Conservation (phyloP, 768 basidiomycete genomes). For the Coprinopsis marcescibilis region DNA sequence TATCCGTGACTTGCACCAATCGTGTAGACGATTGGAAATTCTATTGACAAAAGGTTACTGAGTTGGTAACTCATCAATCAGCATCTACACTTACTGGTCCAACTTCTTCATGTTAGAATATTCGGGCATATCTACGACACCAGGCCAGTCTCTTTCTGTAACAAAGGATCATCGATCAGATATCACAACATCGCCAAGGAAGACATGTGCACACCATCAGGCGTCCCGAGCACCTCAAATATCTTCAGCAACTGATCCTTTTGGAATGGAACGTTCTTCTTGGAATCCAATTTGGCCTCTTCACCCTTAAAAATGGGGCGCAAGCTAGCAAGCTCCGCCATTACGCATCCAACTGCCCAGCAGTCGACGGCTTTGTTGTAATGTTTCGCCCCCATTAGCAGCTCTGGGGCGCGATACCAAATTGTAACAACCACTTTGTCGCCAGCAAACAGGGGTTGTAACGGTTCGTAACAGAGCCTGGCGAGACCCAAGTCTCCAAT, state of each 20-base stretch:
- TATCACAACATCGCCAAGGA: neutral
- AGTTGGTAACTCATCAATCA: neutral
- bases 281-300: conserved; percentile 94
- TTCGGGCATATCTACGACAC: conserved; percentile 81
- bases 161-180: conserved; percentile 5
- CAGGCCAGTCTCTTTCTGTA: conserved; percentile 84
- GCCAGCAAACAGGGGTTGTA: conserved; percentile 86
- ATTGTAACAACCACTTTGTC: conserved; percentile 99
- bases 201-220: conserved; percentile 53
- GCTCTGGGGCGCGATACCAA: conserved; percentile 97
- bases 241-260: conserved; percentile 92
- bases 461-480: conserved; percentile 82
- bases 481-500: conserved; percentile 98
- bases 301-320: conserved; percentile 99
- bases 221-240: conserved; percentile 90
- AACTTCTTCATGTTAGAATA: conserved; percentile 77
- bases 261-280: conserved; percentile 98
- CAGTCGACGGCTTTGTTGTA: conserved; percentile 96
- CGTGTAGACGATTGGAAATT: conserved; percentile 52
- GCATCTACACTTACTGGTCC: conserved; percentile 48
- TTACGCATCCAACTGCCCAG: conserved; percentile 98
- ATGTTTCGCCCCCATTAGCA: conserved; percentile 93
- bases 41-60: conserved; percentile 9
- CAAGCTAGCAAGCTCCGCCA: conserved; percentile 90
- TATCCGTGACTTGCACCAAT: conserved; percentile 73